Evolutionary conservation across 352 stramenopile species (phyloP), one percentile per base, ranked within the genome.

Genomic region (Albugo laibachii): DNA sequence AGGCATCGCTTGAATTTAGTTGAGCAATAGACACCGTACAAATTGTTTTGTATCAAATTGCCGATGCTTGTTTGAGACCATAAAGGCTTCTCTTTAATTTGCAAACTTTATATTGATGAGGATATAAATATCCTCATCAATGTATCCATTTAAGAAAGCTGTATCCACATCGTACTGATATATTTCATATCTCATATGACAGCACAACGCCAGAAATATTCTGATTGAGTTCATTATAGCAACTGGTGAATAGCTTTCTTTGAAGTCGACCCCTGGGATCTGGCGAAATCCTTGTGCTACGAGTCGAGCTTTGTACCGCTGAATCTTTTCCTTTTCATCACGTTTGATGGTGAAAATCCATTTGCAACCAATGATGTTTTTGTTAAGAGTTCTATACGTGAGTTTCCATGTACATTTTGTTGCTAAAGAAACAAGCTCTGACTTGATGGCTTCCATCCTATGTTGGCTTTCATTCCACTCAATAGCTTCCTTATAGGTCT

Each of bases 81-180:
- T 59, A 62, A 24, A 43, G 3, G 11, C n/a, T 43, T 10, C 8
- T 8, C 2, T 24, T 19, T 10, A n/a, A 24, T 8, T 19, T 8
- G 38, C 16, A 24, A 24, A 24, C 38, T 43, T 43, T 24, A 19
- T 8, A 3, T 24, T 43, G 16, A 24, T 19, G 38, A 8, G 8
- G 16, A 43, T 43, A 8, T 43, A 43, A 43, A 43, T 24, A 8
- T 43, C 38, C 8, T 43, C 24, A 31, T 31, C 38, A 0, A 62
- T 27, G 8, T 58, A 47, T 5, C 62, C 62, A 27, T 68, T 63
- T 0, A 67, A 27, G 35, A 68, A 66, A 5, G 59, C 55, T 8
- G 63, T 67, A 11, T 66, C 49, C 24, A 69, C 19, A 20, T 57
- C 48, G 34, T 47, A 53, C 27, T 63, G 56, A 15, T 34, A n/a